A percentile compares a stretch with the other conserved stretches of the same genome.
phyloP scores from a whole-genome alignment of 2,329 filamentous ascomycete genomes.

The Exophiala bonariae region DNA sequence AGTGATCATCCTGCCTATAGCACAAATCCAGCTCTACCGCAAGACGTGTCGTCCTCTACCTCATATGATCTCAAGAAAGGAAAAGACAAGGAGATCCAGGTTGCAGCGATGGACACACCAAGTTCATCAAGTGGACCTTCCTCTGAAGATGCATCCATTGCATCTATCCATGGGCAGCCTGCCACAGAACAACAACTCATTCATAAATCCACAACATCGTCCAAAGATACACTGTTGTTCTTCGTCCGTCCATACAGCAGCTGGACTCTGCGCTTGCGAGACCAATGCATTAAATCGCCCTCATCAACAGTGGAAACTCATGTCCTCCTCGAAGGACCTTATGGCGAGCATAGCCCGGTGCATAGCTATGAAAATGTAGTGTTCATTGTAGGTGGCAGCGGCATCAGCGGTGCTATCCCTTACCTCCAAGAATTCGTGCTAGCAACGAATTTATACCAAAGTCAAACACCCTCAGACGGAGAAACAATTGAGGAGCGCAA shows the following conservation, averaged over 20 bases:
- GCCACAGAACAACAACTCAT: too few relatives aligned
- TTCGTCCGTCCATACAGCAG: conserved; percentile 52
- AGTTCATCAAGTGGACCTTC: neutral
- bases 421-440: conserved; percentile 29
- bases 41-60: neutral
- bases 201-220: neutral
- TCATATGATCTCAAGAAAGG: neutral
- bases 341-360: conserved; percentile 44
- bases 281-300: conserved; percentile 6
- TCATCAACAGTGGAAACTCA: conserved; percentile 17
- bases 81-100: conserved; percentile 2
- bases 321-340: conserved; percentile 53
- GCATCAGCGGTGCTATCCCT: conserved; percentile 47
- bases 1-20: neutral
- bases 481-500: neutral
- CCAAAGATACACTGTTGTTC: conserved; percentile 42
- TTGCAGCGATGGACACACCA: neutral
- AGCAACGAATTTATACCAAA: conserved; percentile 28
- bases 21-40: neutral
- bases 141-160: neutral
- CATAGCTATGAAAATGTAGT: conserved; percentile 51
- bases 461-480: conserved; percentile 19
- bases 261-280: conserved; percentile 47
- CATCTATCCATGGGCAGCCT: too few relatives aligned
- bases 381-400: conserved; percentile 44